These are phyloP conservation scores for Lachnellula hyalina DNA, from an alignment of 2,329 filamentous ascomycete genomes.

Conservation along the genomic window DNA sequence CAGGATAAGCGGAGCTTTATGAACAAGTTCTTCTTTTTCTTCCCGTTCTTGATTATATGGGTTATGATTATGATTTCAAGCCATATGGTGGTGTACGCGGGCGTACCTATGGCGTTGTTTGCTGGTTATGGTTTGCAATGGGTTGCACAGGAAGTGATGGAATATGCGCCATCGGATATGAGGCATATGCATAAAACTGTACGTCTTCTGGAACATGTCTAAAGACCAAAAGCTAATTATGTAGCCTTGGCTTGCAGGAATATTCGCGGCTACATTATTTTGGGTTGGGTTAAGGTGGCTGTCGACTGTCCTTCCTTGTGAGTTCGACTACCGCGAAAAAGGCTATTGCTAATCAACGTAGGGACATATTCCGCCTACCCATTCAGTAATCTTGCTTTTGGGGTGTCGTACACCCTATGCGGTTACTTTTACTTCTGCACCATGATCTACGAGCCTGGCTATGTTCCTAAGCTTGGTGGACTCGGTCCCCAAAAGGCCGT, in stretches of 20 bases:
- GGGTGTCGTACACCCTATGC: slow-evolving; percentile 57
- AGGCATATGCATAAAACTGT: slow-evolving; percentile 85
- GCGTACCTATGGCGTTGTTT: slow-evolving; percentile 64
- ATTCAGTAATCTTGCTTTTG: slow-evolving; percentile 76
- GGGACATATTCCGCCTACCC: slow-evolving; percentile 60
- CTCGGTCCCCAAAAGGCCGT: slow-evolving; percentile 84
- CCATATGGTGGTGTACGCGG: slow-evolving; percentile 66
- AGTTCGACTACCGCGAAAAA: slow-evolving; percentile 25
- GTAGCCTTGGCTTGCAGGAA: slow-evolving; percentile 88
- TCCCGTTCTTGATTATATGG: slow-evolving; percentile 75
- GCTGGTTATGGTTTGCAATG: slow-evolving; percentile 69
- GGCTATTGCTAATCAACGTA: slow-evolving; percentile 36
- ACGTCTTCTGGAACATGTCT: slow-evolving; percentile 30
- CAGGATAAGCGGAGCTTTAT: slow-evolving; percentile 75
- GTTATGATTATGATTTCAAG: slow-evolving; percentile 66
- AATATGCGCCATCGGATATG: slow-evolving; percentile 83
- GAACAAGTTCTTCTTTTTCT: slow-evolving; percentile 82
- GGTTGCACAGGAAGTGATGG: slow-evolving; percentile 69
- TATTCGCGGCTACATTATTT: slow-evolving; percentile 84
- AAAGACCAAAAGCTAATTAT: slow-evolving; percentile 7
- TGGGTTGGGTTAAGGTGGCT: slow-evolving; percentile 74
- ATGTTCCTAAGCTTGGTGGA: slow-evolving; percentile 83
- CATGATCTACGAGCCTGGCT: slow-evolving; percentile 88
- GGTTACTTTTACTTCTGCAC: slow-evolving; percentile 81
- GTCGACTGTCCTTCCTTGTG: slow-evolving; percentile 66